These are phyloP conservation scores for Dissoconium aciculare DNA, from an alignment of 2,329 filamentous ascomycete species.

Conservation along the genomic window DNA sequence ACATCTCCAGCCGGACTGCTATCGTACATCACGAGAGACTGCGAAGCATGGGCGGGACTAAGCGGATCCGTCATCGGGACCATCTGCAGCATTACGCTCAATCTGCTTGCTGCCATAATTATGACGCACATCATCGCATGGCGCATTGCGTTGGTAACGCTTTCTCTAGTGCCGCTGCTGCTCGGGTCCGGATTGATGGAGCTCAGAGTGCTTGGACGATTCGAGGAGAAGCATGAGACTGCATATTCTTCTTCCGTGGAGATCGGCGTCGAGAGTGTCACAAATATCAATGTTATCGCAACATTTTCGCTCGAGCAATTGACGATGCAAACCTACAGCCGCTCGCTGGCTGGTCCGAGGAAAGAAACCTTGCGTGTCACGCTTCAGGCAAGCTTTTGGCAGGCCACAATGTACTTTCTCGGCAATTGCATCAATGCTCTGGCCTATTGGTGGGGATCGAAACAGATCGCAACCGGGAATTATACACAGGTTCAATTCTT, in stretches of 20 bases:
- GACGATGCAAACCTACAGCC: slow-evolving; percentile 19
- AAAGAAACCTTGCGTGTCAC: slow-evolving; percentile 12
- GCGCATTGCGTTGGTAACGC: slow-evolving; percentile 60
- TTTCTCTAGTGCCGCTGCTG: slow-evolving; percentile 45
- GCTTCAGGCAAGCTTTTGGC: slow-evolving; percentile 19
- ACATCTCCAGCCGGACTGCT: slow-evolving; percentile 48
- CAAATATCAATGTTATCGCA: slow-evolving; percentile 38
- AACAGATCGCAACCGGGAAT: slow-evolving; percentile 50
- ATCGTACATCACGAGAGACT: slow-evolving; percentile 54
- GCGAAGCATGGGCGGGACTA: slow-evolving; percentile 50
- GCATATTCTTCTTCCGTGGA: slow-evolving; percentile 38
- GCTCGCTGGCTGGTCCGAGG: slow-evolving; percentile 12
- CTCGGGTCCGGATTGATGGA: slow-evolving; percentile 56
- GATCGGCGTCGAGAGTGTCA: slow-evolving; percentile 32
- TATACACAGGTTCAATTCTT: slow-evolving; percentile 58
- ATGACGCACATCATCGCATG: slow-evolving; percentile 58
- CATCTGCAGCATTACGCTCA: slow-evolving; percentile 51
- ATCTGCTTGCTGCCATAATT: slow-evolving; percentile 52
- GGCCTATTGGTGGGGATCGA: slow-evolving; percentile 68
- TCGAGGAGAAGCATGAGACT: slow-evolving; percentile 35
- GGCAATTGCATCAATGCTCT: slow-evolving; percentile 58
- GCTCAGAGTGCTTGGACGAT: slow-evolving; percentile 44
- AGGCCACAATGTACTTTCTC: slow-evolving; percentile 44
- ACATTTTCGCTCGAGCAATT: slow-evolving; percentile 38
- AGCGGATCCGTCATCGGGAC: slow-evolving; percentile 58